Base-by-base conservation (phyloP, 805 yeast genomes). In the Wickerhamiella domercqiae region DNA sequence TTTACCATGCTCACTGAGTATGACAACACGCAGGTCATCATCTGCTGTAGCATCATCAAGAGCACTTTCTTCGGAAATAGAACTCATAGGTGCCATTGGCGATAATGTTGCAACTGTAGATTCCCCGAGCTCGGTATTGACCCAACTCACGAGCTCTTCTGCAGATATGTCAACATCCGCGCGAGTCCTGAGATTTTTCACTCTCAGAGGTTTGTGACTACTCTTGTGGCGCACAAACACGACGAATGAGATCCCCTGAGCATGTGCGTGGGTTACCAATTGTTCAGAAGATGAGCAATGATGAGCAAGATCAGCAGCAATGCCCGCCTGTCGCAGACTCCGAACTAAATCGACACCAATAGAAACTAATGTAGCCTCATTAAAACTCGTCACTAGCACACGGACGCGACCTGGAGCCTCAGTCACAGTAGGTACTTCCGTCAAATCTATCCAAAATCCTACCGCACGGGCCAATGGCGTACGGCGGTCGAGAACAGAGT, bases 1-100 rank as follows among this genome's bases (percentile, higher is more conserved):
- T 54, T 78, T 70, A 3, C 82, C 81, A 1, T 90, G 86, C 48
- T 80, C 82, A 49, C 82, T 82, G 1, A 82, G 71, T 2, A 87
- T 77, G 36, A 75, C 48, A 9, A 43, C 43, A 7, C 41, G 30
- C n/a, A 29, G 41, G 7, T 20, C 21, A 15, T 21, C 33, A 6
- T 13, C 33, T 17, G 33, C 20, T 30, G 9, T 21, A 7, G 19
- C n/a, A 6, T 30, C 33, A 5, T 20, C 21, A 9, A 6, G 14
- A 7, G 7, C 21, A 13, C 7, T 9, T 21, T 31, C 20, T 7
- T 14, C n/a, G 7, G 21, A 31, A 7, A 9, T 13, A 13, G 26
- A 24, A 9, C 9, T 13, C 9, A 13, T 13, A 9, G 11, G 11
- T 9, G 11, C 13, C 7, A n/a, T 9, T 5, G 15, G 13, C 1